Conservation (phyloP, 2,329 filamentous ascomycete genomes). For the Penicillium sp. region DNA sequence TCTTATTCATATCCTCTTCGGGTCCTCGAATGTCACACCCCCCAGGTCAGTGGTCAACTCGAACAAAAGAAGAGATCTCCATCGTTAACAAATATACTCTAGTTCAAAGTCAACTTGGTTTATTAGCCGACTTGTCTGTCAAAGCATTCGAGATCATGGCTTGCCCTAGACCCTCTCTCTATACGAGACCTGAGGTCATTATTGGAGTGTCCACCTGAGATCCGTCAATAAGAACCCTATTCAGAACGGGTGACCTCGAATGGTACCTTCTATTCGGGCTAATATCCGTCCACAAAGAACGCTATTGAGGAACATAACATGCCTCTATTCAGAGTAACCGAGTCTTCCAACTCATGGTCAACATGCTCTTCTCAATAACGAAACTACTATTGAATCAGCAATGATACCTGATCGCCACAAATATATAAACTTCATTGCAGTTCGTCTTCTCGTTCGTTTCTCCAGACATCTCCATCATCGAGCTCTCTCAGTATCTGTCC, state of each 20-base stretch:
- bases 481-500: slow-evolving; percentile 12
- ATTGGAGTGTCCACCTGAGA: neutral
- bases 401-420: neutral
- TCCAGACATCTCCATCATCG: slow-evolving; percentile 7
- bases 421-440: neutral
- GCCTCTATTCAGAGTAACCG: slow-evolving; percentile 4
- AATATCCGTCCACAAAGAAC: slow-evolving; percentile 2
- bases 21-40: neutral
- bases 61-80: neutral
- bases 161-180: neutral
- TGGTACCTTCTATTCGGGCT: neutral
- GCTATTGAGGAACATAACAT: neutral
- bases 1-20: slow-evolving; percentile 4
- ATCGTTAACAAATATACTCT: neutral
- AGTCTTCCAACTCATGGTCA: neutral
- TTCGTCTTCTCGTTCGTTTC: neutral
- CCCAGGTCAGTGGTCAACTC: neutral
- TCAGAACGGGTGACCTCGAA: neutral
- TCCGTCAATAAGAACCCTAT: slow-evolving; percentile 2
- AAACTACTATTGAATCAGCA: neutral
- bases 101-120: neutral
- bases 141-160: neutral
- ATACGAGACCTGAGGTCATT: neutral
- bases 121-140: neutral
- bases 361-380: neutral